Percentiles rank a stretch among this genome's conserved stretches.
These are phyloP conservation scores for Hordeum pubiflorum DNA, from an alignment of 202 grass and related monocot genomes.

Conservation along the genomic window DNA sequence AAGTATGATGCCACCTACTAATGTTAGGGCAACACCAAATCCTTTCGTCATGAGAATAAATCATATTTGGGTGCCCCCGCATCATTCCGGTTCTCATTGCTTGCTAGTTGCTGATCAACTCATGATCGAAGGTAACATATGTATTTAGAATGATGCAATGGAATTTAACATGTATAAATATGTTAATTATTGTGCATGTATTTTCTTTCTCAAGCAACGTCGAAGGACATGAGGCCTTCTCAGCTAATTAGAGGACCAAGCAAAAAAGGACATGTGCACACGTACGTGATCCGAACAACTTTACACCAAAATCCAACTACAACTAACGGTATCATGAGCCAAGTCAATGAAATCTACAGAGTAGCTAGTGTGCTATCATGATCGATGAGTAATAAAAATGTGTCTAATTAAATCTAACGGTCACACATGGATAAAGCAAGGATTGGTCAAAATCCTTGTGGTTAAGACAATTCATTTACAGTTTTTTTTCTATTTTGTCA, in stretches of 20 bases:
- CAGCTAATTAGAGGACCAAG: background rate
- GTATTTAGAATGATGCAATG: background rate
- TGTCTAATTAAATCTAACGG: conserved; percentile 14
- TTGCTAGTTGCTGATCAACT: conserved; percentile 39
- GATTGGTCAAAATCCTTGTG: conserved; percentile 16
- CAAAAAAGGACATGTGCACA: background rate
- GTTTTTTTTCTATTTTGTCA: conserved; percentile 26
- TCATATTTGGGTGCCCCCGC: conserved; percentile 38
- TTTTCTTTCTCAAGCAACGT: background rate
- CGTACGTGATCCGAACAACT: background rate
- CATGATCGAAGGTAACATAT: conserved; percentile 36
- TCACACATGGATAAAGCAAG: background rate
- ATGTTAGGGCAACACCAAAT: conserved; percentile 40
- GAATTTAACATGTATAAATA: no score
- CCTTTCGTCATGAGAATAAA: conserved; percentile 34
- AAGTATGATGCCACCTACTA: conserved; percentile 53
- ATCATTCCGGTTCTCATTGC: conserved; percentile 47
- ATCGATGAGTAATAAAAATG: conserved; percentile 29
- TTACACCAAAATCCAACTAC: conserved; percentile 33
- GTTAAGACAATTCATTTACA: conserved; percentile 3
- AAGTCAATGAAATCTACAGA: conserved; percentile 37
- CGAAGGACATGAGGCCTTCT: background rate
- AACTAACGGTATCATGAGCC: conserved; percentile 43
- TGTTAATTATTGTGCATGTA: no score
- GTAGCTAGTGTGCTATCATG: conserved; percentile 33